Evolutionary conservation across 2,329 filamentous ascomycete species (phyloP).

Genomic region (Coniochaeta sp.): DNA sequence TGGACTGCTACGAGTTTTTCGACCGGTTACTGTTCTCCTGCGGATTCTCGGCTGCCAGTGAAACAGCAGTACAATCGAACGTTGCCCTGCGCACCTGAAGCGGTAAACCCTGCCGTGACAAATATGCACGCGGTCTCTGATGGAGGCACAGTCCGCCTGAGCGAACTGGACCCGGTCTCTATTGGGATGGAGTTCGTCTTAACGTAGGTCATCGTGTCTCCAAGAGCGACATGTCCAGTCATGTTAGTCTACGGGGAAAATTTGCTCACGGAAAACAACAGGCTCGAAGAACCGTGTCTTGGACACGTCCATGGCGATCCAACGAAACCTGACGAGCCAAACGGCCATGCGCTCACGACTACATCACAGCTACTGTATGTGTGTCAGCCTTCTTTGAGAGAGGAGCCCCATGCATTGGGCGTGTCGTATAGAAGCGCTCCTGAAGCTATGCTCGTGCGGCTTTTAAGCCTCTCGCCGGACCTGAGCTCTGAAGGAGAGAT

Average conservation of each 20-base stretch:
- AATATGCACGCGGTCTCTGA: too few species aligned
- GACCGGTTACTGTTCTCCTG: neutral
- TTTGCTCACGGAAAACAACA: slow-evolving; percentile 4
- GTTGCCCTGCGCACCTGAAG: too few species aligned
- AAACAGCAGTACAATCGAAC: too few species aligned
- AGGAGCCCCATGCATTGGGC: neutral
- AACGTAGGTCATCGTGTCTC: slow-evolving; percentile 12
- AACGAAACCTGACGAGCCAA: slow-evolving; percentile 14
- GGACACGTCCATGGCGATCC: slow-evolving; percentile 18
- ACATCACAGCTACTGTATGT: slow-evolving; percentile 12
- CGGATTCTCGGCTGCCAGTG: slow-evolving; percentile 6
- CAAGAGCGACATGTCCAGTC: neutral
- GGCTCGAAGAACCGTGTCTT: slow-evolving; percentile 20
- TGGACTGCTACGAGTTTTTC: too few species aligned
- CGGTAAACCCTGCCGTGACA: too few species aligned
- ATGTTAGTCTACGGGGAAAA: too few species aligned
- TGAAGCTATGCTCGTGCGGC: slow-evolving; percentile 11
- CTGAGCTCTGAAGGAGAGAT: slow-evolving; percentile 24
- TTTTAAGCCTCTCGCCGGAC: slow-evolving; percentile 16
- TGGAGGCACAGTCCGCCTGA: neutral
- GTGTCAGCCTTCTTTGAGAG: neutral
- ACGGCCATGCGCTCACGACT: slow-evolving; percentile 18
- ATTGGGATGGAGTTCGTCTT: slow-evolving; percentile 26
- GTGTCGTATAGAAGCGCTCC: slow-evolving; percentile 9
- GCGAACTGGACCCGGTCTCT: slow-evolving; percentile 14